Percentiles rank a stretch among this genome's conserved stretches.
Evolutionary conservation across 257 asterid genomes (phyloP).

Genomic region (Penstemon eatonii): DNA sequence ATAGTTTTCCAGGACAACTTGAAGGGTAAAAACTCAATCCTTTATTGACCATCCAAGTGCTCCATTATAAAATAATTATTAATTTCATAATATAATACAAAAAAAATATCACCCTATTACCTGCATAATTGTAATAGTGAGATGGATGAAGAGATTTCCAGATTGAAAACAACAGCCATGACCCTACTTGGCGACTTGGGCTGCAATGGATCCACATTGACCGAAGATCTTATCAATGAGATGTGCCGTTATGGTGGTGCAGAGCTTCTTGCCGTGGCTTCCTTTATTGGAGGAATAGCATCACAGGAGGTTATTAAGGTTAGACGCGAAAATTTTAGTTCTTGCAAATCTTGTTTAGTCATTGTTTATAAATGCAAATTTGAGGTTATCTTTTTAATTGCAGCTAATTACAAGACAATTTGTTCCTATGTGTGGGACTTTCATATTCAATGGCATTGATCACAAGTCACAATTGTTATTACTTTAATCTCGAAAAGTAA

Average conservation of each 20-base stretch:
- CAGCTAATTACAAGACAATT: slow-evolving; percentile 95
- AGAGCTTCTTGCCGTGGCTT: slow-evolving; percentile 95
- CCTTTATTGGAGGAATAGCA: slow-evolving; percentile 90
- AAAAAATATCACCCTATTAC: neutral
- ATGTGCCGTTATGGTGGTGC: slow-evolving; percentile 96
- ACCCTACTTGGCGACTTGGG: slow-evolving; percentile 74
- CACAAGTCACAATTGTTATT: slow-evolving; percentile 80
- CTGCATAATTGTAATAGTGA: slow-evolving; percentile 45
- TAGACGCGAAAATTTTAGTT: slow-evolving; percentile 10
- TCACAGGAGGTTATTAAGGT: slow-evolving; percentile 98
- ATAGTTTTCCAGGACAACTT: slow-evolving; percentile 85
- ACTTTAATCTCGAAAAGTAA: slow-evolving; percentile 38
- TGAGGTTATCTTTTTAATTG: slow-evolving; percentile 24
- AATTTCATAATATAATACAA: neutral
- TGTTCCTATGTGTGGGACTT: slow-evolving; percentile 91
- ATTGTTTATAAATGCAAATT: slow-evolving; percentile 4
- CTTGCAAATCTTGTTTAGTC: neutral
- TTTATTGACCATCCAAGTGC: neutral
- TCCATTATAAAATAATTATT: neutral
- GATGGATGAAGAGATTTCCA: slow-evolving; percentile 94
- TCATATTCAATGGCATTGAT: slow-evolving; percentile 84
- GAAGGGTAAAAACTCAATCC: slow-evolving; percentile 62
- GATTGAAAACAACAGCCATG: slow-evolving; percentile 82
- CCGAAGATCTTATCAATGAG: slow-evolving; percentile 90
- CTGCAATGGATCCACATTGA: slow-evolving; percentile 71